phyloP scores from a whole-genome alignment of 2,329 filamentous ascomycete species.

The Pseudonectria buxi region DNA sequence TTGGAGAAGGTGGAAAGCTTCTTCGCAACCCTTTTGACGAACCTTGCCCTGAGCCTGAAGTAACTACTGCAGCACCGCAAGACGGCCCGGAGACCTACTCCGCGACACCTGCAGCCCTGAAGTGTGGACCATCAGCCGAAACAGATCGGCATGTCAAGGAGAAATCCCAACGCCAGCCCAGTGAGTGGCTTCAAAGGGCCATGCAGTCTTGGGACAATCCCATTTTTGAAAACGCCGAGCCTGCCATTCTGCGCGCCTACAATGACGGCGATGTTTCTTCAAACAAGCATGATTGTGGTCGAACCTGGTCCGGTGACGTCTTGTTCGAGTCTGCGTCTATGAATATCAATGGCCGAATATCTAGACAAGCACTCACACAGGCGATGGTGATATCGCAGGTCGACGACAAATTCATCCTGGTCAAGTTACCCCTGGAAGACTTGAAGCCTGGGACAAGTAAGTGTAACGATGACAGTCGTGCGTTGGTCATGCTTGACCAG shows the following conservation, averaged over 20 bases:
- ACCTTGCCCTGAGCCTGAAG: conserved; percentile 10
- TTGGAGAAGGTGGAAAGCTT: conserved; percentile 36
- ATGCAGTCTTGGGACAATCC: conserved; percentile 68
- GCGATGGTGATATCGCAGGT: conserved; percentile 74
- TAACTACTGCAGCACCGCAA: neutral
- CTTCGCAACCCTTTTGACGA: conserved; percentile 40
- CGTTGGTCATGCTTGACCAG: conserved; percentile 78
- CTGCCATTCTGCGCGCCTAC: conserved; percentile 36
- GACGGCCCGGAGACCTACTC: neutral
- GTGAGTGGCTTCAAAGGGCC: conserved; percentile 53
- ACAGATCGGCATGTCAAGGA: conserved; percentile 1
- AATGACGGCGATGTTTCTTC: conserved; percentile 8
- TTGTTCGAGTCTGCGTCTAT: conserved; percentile 24
- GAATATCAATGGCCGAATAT: conserved; percentile 43
- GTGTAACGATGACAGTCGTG: conserved; percentile 28
- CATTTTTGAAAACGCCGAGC: conserved; percentile 52
- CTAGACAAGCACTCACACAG: conserved; percentile 50
- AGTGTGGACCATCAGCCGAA: neutral
- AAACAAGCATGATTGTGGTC: conserved; percentile 1
- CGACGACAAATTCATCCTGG: conserved; percentile 81
- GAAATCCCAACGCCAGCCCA: conserved; percentile 13
- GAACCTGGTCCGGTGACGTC: conserved; percentile 9
- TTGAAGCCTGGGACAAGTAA: neutral
- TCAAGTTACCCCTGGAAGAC: conserved; percentile 42
- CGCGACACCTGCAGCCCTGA: neutral